These are phyloP conservation scores for Sungouiella thailandica DNA, from an alignment of 805 yeast genomes.

Conservation along the genomic window DNA sequence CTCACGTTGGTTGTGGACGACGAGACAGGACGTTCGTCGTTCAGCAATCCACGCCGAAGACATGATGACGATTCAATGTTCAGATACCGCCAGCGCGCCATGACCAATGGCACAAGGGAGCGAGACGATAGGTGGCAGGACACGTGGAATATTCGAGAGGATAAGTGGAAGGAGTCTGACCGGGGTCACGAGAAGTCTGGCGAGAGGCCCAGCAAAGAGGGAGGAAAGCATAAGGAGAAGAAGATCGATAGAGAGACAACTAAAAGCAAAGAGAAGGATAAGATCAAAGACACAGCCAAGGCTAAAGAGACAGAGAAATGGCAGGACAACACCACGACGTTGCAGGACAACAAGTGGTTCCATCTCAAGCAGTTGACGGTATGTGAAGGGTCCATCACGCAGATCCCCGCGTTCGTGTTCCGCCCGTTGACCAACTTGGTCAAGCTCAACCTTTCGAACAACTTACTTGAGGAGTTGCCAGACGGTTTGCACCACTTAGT, in stretches of 20 bases:
- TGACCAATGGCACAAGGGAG: no score
- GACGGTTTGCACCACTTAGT: constrained; percentile 46
- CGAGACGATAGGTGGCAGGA: no score
- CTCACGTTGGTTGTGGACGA: constrained; percentile 52
- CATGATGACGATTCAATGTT: constrained; percentile 2
- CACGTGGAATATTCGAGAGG: no score
- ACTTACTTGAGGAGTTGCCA: constrained; percentile 46
- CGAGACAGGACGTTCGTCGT: constrained; percentile 35
- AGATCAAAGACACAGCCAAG: neutral
- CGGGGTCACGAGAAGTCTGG: no score
- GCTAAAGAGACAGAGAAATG: no score
- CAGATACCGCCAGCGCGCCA: constrained; percentile 9
- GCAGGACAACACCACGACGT: constrained; percentile 6
- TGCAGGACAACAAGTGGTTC: constrained; percentile 37
- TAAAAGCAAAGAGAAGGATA: no score
- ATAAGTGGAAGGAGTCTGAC: no score
- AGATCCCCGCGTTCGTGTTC: constrained; percentile 31
- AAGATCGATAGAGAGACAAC: constrained; percentile 5
- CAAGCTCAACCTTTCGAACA: constrained; percentile 52
- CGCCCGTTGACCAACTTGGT: constrained; percentile 37
- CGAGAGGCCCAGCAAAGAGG: neutral
- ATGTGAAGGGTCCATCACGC: constrained; percentile 34
- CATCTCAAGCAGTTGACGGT: constrained; percentile 38
- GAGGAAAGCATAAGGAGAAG: no score
- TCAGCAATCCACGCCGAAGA: constrained; percentile 21